Base-by-base conservation (phyloP, 352 stramenopile species). In the Phytopythium delawarense region DNA sequence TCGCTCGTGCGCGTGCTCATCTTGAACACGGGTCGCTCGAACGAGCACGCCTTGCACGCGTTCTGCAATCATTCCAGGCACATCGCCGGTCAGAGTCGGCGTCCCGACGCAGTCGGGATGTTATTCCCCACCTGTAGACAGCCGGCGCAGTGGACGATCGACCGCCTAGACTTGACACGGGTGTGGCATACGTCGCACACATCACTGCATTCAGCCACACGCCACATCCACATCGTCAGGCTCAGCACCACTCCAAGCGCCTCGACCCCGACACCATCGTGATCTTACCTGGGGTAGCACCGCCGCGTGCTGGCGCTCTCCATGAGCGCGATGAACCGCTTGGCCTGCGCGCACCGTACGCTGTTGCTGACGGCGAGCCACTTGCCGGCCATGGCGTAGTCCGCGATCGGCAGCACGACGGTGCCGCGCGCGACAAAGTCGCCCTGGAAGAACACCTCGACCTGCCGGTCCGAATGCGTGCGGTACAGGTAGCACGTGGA, bases 371-470 rank as follows among this genome's bases (percentile, higher is more conserved):
- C 69, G 15, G 66, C 63, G 46, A 79, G 59, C 72, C 72, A 77
- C 35, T 75, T 76, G 16, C 72, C 69, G 4, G 72, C 66, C 54
- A 77, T 76, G n/a, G 59, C 59, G 44, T 75, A 79, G 49, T 79
- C 67, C 3, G 72, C 67, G 28, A 77, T 63, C 7, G 63, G 65
- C 51, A 75, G 63, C 52, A 63, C 50, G 46, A 73, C 66, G 9
- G 65, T 69, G 57, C 69, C 64, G 28, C 68, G 66, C 25, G 62
- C 69, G 32, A 66, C 56, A 44, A 75, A 70, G 30, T 77, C 66
- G 15, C 72, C 69, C 59, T 66, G 63, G 53, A 77, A 72, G 57
- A 79, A 79, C 7, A 59, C 62, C 51, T 79, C 69, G 51, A 74
- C 62, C 45, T 62, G 63, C 34, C 70, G 57, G 1, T 42, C 46